Conservation (phyloP, 2,329 filamentous ascomycete species). For the Nemania sp. region DNA sequence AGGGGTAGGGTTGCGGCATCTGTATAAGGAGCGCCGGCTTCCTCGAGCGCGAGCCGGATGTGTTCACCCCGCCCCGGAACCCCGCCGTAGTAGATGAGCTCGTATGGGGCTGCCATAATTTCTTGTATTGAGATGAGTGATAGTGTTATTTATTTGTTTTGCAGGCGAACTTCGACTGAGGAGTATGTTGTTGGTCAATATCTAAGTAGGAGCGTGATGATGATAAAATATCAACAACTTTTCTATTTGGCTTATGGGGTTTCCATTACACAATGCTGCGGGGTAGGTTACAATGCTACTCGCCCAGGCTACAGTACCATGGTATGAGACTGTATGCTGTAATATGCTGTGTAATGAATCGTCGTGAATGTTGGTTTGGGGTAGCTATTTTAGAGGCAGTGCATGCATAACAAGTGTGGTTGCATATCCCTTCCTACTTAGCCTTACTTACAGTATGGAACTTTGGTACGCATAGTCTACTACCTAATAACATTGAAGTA, state of each 20-base stretch:
- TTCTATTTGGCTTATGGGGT: background rate
- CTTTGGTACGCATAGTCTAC: too few relatives aligned
- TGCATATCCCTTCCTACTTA: too few relatives aligned
- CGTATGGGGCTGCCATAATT: slow-evolving; percentile 59
- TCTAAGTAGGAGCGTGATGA: background rate
- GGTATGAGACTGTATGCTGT: background rate
- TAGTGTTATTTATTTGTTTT: background rate
- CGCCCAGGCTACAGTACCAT: background rate
- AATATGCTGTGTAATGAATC: slow-evolving; percentile 13
- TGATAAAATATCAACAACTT: background rate
- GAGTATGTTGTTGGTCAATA: background rate
- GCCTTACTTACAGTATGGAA: too few relatives aligned
- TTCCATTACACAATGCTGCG: slow-evolving; percentile 14
- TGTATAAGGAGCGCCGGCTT: slow-evolving; percentile 70
- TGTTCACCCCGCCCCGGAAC: slow-evolving; percentile 80
- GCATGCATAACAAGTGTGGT: background rate
- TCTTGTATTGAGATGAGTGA: background rate
- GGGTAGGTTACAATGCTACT: slow-evolving; percentile 18
- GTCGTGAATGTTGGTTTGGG: background rate
- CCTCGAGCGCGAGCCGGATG: slow-evolving; percentile 79
- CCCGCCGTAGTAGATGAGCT: slow-evolving; percentile 76
- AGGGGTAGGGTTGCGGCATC: slow-evolving; percentile 60
- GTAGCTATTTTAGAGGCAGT: background rate
- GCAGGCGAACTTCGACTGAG: background rate
- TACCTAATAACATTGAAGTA: too few relatives aligned